Evolutionary conservation across 192 early-diverging fungal genomes (phyloP), one percentile per base, ranked within the genome.

Genomic region (Podochytrium sp.): DNA sequence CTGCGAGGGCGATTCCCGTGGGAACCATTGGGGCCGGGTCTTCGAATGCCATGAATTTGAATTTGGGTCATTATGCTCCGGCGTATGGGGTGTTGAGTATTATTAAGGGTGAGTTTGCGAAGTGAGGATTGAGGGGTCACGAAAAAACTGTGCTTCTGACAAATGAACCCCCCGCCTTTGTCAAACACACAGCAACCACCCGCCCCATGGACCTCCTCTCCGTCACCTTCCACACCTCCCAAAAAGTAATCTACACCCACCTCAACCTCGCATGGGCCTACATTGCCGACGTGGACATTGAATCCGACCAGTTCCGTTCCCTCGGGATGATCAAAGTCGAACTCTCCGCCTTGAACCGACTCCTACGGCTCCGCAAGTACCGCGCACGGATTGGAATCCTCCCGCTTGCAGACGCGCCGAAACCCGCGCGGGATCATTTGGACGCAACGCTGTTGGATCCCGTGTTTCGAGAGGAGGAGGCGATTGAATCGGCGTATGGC

Each of bases 341-440:
- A 23, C 41, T 86, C 7, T 76, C 73, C n/a, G 81, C 81, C 18
- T 35, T 86, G 25, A 74, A 90, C 10, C 85, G 91, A 18, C 53
- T 90, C 39, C 67, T 89, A 71, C 81, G 80, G 43, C 72, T 90
- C 56, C 82, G 91, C 16, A 83, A 79, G 49, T 90, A 90, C 73
- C 79, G 78, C 41, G 89, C 87, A 3, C 73, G 85, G 7, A 65
- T 92, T 37, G 87, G 87, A 56, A 79, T 87, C 32, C 71, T 89
- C n/a, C 87, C 86, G 2, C 40, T 58, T 30, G 5, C 5, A 7
- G n/a, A 33, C 5, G 23, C 6, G 3, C 59, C 30, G 59, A 25
- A 34, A 6, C 16, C 27, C 14, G 59, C 27, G 5, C 23, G n/a
- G 3, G 59, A 61, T 30, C 23, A 33, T 7, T 25, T n/a, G 12